Percentiles rank a stretch among this genome's conserved stretches.
phyloP scores from a whole-genome alignment of 164 flowering plant species.

The Sedum album region DNA sequence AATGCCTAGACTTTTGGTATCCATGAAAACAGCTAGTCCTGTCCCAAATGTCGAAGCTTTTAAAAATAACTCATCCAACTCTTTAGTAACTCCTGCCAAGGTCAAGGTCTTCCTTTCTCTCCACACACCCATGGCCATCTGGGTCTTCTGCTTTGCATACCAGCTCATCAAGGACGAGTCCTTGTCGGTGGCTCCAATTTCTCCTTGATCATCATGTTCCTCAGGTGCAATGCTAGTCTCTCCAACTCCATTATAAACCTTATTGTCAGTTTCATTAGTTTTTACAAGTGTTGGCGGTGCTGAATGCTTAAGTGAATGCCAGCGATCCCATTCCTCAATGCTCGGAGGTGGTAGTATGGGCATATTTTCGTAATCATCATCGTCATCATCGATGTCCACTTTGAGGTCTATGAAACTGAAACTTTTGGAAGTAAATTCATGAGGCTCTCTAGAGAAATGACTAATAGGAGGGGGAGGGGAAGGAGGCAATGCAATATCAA shows the following conservation, averaged over 20 bases:
- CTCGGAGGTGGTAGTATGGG: constrained; percentile 50
- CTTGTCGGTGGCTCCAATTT: constrained; percentile 14
- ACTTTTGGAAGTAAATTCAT: constrained; percentile 9
- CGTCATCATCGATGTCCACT: constrained; percentile 39
- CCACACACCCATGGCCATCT: constrained; percentile 39
- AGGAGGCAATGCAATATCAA: constrained; percentile 28
- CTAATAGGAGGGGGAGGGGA: constrained; percentile 70
- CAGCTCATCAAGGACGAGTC: constrained; percentile 46
- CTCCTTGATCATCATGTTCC: constrained; percentile 32
- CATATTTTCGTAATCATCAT: constrained; percentile 16
- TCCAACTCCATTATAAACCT: constrained; percentile 58
- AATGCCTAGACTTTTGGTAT: constrained; percentile 27
- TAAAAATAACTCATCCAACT: constrained; percentile 76
- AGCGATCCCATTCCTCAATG: constrained; percentile 38
- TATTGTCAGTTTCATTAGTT: constrained; percentile 25
- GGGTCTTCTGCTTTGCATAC: constrained; percentile 36
- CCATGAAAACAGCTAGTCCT: constrained; percentile 60
- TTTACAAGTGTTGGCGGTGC: constrained; percentile 13
- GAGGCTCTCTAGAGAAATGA: constrained; percentile 30
- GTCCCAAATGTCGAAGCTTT: constrained; percentile 58
- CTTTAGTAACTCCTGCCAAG: constrained; percentile 49
- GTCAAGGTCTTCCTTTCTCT: constrained; percentile 49
- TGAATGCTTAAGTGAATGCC: constrained; percentile 42
- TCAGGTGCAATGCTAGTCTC: constrained; percentile 62
- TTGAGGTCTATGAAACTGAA: constrained; percentile 21